Conservation (phyloP, 148 eudicot genomes). For the Pharnaceum exiguum region DNA sequence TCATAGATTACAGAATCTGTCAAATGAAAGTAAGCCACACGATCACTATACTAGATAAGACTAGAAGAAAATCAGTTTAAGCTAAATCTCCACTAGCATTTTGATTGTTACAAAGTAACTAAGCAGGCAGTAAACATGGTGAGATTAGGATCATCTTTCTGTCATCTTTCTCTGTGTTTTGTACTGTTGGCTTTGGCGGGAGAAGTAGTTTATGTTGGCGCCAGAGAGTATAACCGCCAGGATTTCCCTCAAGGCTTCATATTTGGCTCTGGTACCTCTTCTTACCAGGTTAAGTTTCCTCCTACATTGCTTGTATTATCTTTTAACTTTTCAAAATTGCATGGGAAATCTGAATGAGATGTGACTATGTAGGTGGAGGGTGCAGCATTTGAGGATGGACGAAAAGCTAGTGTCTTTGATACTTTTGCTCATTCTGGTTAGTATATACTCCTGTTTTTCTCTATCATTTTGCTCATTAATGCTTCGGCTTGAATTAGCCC, state of each 20-base stretch:
- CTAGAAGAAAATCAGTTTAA: too few relatives aligned
- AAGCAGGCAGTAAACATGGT: too few relatives aligned
- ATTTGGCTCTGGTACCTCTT: conserved; percentile 28
- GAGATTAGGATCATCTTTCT: too few relatives aligned
- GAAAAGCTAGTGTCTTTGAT: conserved; percentile 19
- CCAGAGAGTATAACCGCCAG: conserved; percentile 6
- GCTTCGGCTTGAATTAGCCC: too few relatives aligned
- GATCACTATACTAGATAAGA: too few relatives aligned
- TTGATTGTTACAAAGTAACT: too few relatives aligned
- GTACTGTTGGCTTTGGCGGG: background rate
- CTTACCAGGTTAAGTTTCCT: conserved; percentile 23
- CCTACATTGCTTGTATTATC: too few relatives aligned
- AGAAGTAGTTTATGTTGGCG: background rate
- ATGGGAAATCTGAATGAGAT: background rate
- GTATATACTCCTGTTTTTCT: background rate
- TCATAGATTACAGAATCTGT: too few relatives aligned
- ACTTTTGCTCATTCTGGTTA: conserved; percentile 14
- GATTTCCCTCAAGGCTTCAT: conserved; percentile 23
- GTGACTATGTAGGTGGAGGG: conserved; percentile 19
- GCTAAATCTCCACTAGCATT: too few relatives aligned
- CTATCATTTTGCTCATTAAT: too few relatives aligned
- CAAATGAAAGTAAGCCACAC: too few relatives aligned
- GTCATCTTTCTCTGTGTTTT: background rate
- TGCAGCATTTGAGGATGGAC: conserved; percentile 21
- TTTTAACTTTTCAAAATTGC: too few relatives aligned